These are phyloP conservation scores for Dittrichia graveolens DNA, from an alignment of 129 eudicot genomes.

Conservation along the genomic window DNA sequence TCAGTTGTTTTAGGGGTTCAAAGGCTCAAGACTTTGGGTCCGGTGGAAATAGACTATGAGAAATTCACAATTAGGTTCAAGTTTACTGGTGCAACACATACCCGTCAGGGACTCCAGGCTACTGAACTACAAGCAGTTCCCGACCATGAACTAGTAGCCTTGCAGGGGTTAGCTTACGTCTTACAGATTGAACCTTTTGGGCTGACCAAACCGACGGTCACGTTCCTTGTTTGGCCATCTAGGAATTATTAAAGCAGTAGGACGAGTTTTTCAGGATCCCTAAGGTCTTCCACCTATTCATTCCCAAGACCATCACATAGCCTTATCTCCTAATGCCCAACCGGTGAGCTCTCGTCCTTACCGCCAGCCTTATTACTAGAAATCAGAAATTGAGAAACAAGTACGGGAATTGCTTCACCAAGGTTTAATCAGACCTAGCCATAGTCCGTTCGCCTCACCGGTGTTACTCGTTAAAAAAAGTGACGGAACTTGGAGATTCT, in stretches of 20 bases:
- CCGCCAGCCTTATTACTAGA: constrained; percentile 5
- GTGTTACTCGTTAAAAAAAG: constrained; percentile 9
- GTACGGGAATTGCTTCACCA: constrained; percentile 7
- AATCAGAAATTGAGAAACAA: background rate
- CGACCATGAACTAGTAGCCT: background rate
- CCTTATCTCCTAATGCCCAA: background rate
- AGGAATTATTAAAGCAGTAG: background rate
- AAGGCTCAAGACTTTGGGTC: constrained; percentile 9
- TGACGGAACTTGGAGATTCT: constrained; percentile 5
- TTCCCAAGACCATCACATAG: background rate
- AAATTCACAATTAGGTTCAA: background rate
- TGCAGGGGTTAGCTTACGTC: no score
- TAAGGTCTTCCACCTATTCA: background rate
- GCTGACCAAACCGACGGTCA: background rate
- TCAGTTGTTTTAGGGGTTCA: constrained; percentile 14
- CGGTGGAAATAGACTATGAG: background rate
- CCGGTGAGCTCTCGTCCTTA: constrained; percentile 8
- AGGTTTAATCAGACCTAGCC: constrained; percentile 16
- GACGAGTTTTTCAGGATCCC: background rate
- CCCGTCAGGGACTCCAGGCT: background rate
- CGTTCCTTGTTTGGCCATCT: background rate
- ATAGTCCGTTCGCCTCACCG: constrained; percentile 21
- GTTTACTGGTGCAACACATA: background rate
- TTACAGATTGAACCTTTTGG: no score
- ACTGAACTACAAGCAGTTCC: background rate